Evolutionary conservation across 768 basidiomycete species (phyloP).

Genomic region (Pleurotus giganteus): DNA sequence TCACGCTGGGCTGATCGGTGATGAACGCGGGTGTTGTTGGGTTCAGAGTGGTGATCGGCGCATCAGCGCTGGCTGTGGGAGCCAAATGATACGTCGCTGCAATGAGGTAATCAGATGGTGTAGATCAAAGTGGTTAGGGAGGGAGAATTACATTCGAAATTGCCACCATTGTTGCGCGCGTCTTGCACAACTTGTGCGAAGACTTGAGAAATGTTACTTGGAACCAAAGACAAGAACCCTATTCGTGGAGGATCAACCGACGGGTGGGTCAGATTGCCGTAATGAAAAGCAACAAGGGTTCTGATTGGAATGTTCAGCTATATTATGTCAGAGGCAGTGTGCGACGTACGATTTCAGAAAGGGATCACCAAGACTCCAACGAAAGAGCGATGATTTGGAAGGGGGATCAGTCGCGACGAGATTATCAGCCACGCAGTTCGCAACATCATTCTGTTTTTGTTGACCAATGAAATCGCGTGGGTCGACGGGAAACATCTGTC

Average conservation of each 20-base stretch:
- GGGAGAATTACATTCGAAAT: conserved; percentile 32
- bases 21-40: conserved; percentile 7
- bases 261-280: conserved; percentile 67
- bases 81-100: conserved; percentile 32
- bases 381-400: conserved; percentile 46
- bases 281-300: conserved; percentile 64
- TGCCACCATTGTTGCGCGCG: conserved; percentile 33
- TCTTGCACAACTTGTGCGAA: conserved; percentile 33
- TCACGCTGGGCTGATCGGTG: background rate
- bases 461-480: conserved; percentile 65
- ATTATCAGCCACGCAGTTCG: conserved; percentile 51
- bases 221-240: conserved; percentile 64
- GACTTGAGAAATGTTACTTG: conserved; percentile 43
- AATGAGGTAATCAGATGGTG: background rate
- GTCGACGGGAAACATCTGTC: conserved; percentile 61
- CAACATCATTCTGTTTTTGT: conserved; percentile 27
- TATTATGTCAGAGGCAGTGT: background rate
- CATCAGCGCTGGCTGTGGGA: conserved; percentile 31
- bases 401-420: conserved; percentile 64
- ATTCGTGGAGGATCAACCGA: conserved; percentile 67
- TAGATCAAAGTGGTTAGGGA: background rate
- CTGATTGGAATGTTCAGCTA: conserved; percentile 27
- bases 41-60: conserved; percentile 18
- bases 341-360: conserved; percentile 66
- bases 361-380: conserved; percentile 73